A percentile compares a stretch with the other conserved stretches of the same genome.
Evolutionary conservation across 305 asterid species (phyloP).

Genomic region (Solanum hybrid): DNA sequence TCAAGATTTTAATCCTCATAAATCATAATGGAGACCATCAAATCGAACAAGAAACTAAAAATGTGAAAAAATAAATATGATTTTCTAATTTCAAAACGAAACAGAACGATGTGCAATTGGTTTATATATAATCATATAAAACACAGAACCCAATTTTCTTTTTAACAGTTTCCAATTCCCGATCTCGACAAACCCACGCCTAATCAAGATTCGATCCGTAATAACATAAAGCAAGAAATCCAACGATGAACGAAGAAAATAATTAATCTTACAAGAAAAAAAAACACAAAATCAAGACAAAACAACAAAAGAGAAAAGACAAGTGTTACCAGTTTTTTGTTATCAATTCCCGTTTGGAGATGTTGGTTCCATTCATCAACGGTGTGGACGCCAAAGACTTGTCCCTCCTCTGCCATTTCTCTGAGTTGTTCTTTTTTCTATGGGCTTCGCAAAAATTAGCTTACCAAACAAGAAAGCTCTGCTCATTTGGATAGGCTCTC

Average conservation of each 20-base stretch:
- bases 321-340: constrained; percentile 44
- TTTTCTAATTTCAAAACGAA: neutral
- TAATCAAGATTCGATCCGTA: neutral
- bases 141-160: neutral
- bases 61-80: neutral
- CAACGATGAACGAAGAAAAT: neutral
- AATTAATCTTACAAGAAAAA: neutral
- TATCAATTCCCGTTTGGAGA: constrained; percentile 52
- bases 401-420: constrained; percentile 65
- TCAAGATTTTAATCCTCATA: neutral
- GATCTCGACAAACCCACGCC: neutral
- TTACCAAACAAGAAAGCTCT: neutral
- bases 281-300: neutral
- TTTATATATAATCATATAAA: neutral
- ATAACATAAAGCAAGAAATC: neutral
- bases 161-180: neutral
- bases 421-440: constrained; percentile 6
- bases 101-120: neutral
- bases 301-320: neutral
- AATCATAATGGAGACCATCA: neutral
- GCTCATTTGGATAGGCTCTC: neutral
- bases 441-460: neutral
- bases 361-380: constrained; percentile 58
- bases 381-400: constrained; percentile 67
- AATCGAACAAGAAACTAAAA: neutral